These are phyloP conservation scores for Yarrowia deformans DNA, from an alignment of 805 yeast species.

Conservation along the genomic window DNA sequence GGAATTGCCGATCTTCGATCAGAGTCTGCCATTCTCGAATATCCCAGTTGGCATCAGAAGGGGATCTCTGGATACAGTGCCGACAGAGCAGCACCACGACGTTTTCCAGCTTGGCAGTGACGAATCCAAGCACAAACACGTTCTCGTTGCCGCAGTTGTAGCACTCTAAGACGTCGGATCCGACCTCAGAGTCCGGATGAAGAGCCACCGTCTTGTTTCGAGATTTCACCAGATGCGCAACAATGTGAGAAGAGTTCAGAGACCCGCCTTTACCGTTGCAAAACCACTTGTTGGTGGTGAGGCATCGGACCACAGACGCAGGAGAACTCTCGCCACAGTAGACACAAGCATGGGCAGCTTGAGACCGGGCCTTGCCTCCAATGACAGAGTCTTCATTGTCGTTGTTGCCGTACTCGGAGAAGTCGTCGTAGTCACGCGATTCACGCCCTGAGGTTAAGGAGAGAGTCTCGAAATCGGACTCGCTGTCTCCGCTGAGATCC, in stretches of 20 bases:
- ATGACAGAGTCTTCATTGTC: neutral
- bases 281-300: conserved; percentile 83
- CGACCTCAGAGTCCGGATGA: conserved; percentile 81
- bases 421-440: conserved; percentile 1
- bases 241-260: conserved; percentile 75
- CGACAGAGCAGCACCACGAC: conserved; percentile 88
- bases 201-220: conserved; percentile 76
- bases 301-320: conserved; percentile 74
- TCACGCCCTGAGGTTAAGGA: conserved; percentile 13
- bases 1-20: conserved; percentile 76
- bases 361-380: neutral
- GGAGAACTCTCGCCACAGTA: conserved; percentile 80
- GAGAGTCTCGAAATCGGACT: conserved; percentile 17
- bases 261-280: conserved; percentile 71
- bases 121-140: conserved; percentile 82
- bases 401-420: neutral
- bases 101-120: conserved; percentile 83
- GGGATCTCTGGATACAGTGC: conserved; percentile 69
- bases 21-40: conserved; percentile 86
- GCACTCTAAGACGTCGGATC: conserved; percentile 88
- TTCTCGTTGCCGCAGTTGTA: conserved; percentile 87
- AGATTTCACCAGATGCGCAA: conserved; percentile 82
- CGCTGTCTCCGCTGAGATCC: conserved; percentile 7
- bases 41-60: conserved; percentile 85
- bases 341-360: conserved; percentile 41